Conservation (phyloP, 768 basidiomycete genomes). For the Rhizopogon sp. region DNA sequence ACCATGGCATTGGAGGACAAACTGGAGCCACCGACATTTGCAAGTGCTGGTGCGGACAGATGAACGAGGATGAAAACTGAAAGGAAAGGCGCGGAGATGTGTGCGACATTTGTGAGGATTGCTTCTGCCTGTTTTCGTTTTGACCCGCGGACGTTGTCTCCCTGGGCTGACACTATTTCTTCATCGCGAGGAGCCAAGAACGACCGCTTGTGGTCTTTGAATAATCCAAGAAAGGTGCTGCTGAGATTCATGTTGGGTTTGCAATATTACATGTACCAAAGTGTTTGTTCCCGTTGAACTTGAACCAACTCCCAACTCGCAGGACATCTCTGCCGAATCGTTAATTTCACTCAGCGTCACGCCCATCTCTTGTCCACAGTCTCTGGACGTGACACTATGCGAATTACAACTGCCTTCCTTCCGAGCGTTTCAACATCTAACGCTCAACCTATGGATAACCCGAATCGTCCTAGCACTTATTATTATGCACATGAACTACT, state of each 20-base stretch:
- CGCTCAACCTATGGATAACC: background rate
- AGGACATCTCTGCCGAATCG: no score
- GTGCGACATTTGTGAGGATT: slow-evolving; percentile 51
- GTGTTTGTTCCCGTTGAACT: no score
- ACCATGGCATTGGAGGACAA: slow-evolving; percentile 76
- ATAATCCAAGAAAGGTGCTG: background rate
- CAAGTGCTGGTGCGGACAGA: slow-evolving; percentile 67
- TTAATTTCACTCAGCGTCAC: no score
- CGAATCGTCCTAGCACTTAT: background rate
- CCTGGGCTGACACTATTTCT: background rate
- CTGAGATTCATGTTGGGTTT: background rate
- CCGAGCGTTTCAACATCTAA: background rate
- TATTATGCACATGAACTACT: background rate
- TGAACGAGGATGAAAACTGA: slow-evolving; percentile 73
- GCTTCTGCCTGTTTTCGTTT: slow-evolving; percentile 12
- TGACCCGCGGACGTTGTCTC: background rate
- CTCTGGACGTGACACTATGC: background rate
- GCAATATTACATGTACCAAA: background rate
- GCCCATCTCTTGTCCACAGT: no score
- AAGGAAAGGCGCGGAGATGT: slow-evolving; percentile 74
- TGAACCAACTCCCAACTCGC: no score
- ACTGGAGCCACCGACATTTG: slow-evolving; percentile 64
- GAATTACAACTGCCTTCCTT: background rate
- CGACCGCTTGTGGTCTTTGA: background rate
- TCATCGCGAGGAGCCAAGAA: background rate